Percentiles rank a stretch among this genome's conserved stretches.
These are phyloP conservation scores for Candida michaelii DNA, from an alignment of 805 yeast species.

Conservation along the genomic window DNA sequence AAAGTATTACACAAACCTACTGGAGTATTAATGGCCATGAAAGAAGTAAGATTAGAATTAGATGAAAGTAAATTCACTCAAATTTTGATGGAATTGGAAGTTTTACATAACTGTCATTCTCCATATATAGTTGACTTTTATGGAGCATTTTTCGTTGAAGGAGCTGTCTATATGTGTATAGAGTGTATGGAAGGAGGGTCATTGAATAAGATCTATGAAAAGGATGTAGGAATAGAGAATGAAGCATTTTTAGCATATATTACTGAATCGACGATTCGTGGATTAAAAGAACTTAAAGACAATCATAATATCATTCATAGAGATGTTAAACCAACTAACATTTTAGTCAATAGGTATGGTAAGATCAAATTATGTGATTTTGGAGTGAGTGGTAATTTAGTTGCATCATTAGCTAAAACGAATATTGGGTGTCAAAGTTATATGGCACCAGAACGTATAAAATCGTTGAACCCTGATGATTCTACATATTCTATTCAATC, in stretches of 20 bases:
- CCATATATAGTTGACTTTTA: conserved; percentile 93
- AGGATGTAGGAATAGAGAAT: conserved; percentile 57
- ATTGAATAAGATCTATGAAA: conserved; percentile 76
- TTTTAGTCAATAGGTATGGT: conserved; percentile 79
- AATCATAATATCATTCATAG: conserved; percentile 90
- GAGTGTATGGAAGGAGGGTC: conserved; percentile 98
- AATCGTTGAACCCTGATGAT: conserved; percentile 69
- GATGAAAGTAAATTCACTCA: conserved; percentile 94
- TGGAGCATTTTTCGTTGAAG: conserved; percentile 97
- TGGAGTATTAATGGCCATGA: conserved; percentile 93
- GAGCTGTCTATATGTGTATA: conserved; percentile 97
- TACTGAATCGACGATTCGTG: conserved; percentile 75
- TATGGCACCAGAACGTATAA: conserved; percentile 98
- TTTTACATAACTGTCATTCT: conserved; percentile 85
- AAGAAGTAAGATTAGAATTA: conserved; percentile 88
- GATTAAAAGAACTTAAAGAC: conserved; percentile 83
- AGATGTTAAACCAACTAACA: conserved; percentile 96
- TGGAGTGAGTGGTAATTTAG: conserved; percentile 93
- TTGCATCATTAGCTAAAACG: conserved; percentile 91
- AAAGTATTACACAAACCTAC: conserved; percentile 94
- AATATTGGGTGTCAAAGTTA: conserved; percentile 97
- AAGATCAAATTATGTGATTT: conserved; percentile 90
- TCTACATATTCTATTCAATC: conserved; percentile 87
- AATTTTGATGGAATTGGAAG: conserved; percentile 93
- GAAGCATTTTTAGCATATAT: conserved; percentile 81